Evolutionary conservation across 441 rosid genomes (phyloP), one percentile per base, ranked within the genome.

Genomic region (Corymbia calophylla): DNA sequence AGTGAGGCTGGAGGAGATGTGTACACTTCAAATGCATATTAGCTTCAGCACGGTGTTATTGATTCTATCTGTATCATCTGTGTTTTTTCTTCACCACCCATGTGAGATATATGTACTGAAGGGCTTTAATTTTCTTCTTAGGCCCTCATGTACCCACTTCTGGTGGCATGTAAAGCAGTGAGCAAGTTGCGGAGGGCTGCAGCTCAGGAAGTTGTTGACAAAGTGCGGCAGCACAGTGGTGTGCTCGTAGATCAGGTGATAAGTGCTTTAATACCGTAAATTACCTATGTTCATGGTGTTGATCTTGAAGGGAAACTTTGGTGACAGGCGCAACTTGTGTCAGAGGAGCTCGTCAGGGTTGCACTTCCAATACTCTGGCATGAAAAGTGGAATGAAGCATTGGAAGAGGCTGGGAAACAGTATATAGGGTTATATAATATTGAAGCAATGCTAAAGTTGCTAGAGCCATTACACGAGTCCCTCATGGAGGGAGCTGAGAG

Each of bases 111-210:
- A 70, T 66, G 80, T 66, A 54, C 44, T 88, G 23, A 82, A 17
- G 81, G 81, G 55, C 88, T 91, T 90, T 56, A 13, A 47, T 56
- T 39, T 35, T 70, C 48, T 70, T 70, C 81, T 70, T 70, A 98
- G 99, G 99, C 99, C 88, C 99, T 98, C 88, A 97, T 98, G 99
- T 98, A 98, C 91, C 99, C 99, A 86, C 99, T 98, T 93, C 98
- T 98, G 39, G 99, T 98, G 91, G 99, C 99, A 19, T 98, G 99
- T 90, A 98, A 98, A 94, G 97, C 99, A 90, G 95, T 95, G 86
- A 98, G 99, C 95, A 97, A 94, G 93, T 94, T 97, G 81, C 97
- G 99, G 66, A 95, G 93, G 93, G 99, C 97, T 84, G 99, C 99
- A n/a, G 99, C 99, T 88, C 97, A 96, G 90, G 99, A 97, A 95